A percentile compares a stretch with the other conserved stretches of the same genome.
Conservation (phyloP, 2,329 filamentous ascomycete genomes). For the Coccinonectria pachysandricola region DNA sequence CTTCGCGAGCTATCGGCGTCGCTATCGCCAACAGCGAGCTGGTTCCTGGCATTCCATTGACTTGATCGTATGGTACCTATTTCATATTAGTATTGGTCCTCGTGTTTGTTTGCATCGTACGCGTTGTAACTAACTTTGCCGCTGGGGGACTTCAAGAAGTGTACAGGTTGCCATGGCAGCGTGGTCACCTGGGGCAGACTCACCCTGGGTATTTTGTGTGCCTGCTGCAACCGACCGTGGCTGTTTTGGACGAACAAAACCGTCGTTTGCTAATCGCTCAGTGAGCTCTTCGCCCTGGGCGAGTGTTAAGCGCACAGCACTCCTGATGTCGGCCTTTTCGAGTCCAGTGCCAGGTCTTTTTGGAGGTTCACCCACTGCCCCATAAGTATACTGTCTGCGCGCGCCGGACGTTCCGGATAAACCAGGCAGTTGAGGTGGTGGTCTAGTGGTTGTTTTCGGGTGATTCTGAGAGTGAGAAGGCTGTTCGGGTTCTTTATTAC, state of each 20-base stretch:
- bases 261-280: too few species aligned
- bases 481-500: slow-evolving; percentile 14
- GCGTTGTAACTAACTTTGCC: too few species aligned
- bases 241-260: slow-evolving; percentile 8
- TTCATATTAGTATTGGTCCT: too few species aligned
- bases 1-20: slow-evolving; percentile 25
- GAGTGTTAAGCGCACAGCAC: too few species aligned
- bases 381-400: slow-evolving; percentile 29
- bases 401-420: slow-evolving; percentile 25
- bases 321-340: slow-evolving; percentile 17
- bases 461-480: slow-evolving; percentile 3
- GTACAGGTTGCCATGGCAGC: too few species aligned
- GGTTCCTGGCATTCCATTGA: too few species aligned
- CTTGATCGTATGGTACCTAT: too few species aligned
- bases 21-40: slow-evolving; percentile 7
- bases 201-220: too few species aligned
- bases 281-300: too few species aligned
- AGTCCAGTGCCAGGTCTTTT: slow-evolving; percentile 14
- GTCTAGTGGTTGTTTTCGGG: slow-evolving; percentile 6
- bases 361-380: slow-evolving; percentile 25
- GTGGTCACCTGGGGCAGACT: too few species aligned
- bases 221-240: slow-evolving; percentile 2
- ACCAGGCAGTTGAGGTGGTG: slow-evolving; percentile 13
- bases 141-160: too few species aligned
- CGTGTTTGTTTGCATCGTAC: too few species aligned